Evolutionary conservation across 306 rosid genomes (phyloP), one percentile per base, ranked within the genome.

Genomic region (Quillaja saponaria): DNA sequence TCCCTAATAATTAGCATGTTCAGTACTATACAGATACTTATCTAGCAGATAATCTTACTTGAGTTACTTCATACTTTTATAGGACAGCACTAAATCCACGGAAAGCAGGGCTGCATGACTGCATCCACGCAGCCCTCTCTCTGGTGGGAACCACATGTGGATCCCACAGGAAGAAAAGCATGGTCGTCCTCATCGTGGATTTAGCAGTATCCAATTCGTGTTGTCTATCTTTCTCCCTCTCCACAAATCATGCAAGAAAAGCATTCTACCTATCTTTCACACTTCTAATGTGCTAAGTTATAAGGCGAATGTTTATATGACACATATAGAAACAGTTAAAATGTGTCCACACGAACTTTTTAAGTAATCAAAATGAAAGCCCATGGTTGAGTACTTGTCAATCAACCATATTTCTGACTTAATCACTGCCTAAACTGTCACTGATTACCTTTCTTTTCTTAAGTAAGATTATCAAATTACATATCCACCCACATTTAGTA

Each of bases 11-110:
- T 58, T 68, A 55, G 51, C 45, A 41, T 34, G 71, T 39, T 20
- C 57, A 41, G 38, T 8, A 4, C 28, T 55, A 20, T 13, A 61
- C 53, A 63, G 53, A 42, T 53, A 20, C 57, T 54, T 35, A 75
- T 52, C 49, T 15, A 34, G 42, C 35, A 64, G 48, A 55, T 34
- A 55, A 55, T 28, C 45, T 16, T 8, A 45, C 50, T 46, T 48
- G 44, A 51, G 11, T 7, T 25, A 11, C 13, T 35, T 18, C 17
- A 41, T 45, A 53, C 18, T 42, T 64, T 39, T 19, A 39, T n/a
- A n/a, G n/a, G n/a, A n/a, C n/a, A n/a, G n/a, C n/a, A n/a, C n/a
- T n/a, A n/a, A n/a, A n/a, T n/a, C n/a, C n/a, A n/a, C n/a, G n/a
- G n/a, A n/a, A n/a, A n/a, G n/a, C n/a, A n/a, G n/a, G n/a, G n/a